Conservation (phyloP, 1,139 yeast genomes). For the Pichia sp. region DNA sequence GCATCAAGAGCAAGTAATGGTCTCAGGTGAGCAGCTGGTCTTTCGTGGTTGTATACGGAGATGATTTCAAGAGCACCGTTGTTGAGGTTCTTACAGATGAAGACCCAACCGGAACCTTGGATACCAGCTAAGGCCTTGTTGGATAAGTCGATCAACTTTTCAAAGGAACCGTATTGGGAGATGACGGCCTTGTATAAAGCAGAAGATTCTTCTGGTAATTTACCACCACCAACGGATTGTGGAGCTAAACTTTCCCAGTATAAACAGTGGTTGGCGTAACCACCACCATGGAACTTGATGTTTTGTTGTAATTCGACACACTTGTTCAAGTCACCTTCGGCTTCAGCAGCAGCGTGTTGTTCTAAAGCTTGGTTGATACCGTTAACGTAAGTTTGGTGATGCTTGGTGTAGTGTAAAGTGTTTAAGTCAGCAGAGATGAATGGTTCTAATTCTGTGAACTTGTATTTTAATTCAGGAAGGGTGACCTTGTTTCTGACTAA, state of each 20-base stretch:
- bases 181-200: conserved; percentile 62
- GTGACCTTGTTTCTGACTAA: conserved; percentile 61
- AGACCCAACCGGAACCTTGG: conserved; percentile 99
- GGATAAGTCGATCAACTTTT: conserved; percentile 63
- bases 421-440: conserved; percentile 86
- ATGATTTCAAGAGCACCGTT: conserved; percentile 83
- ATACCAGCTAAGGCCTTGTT: conserved; percentile 85
- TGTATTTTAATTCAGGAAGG: conserved; percentile 86
- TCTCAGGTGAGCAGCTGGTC: conserved; percentile 67
- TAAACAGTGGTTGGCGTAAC: conserved; percentile 80
- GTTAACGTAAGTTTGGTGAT: conserved; percentile 92
- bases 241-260: conserved; percentile 96
- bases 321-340: conserved; percentile 62
- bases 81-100: conserved; percentile 83
- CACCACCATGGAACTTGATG: conserved; percentile 96
- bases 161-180: conserved; percentile 74
- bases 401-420: conserved; percentile 88
- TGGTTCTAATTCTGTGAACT: conserved; percentile 88
- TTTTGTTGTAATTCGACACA: conserved; percentile 72
- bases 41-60: conserved; percentile 89
- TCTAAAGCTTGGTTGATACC: conserved; percentile 85
- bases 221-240: conserved; percentile 78
- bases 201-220: conserved; percentile 60
- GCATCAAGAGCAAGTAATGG: conserved; percentile 96
- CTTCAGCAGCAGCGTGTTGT: conserved; percentile 70